phyloP scores from a whole-genome alignment of 192 early-diverging fungal genomes.

The Backusella macrospora region DNA sequence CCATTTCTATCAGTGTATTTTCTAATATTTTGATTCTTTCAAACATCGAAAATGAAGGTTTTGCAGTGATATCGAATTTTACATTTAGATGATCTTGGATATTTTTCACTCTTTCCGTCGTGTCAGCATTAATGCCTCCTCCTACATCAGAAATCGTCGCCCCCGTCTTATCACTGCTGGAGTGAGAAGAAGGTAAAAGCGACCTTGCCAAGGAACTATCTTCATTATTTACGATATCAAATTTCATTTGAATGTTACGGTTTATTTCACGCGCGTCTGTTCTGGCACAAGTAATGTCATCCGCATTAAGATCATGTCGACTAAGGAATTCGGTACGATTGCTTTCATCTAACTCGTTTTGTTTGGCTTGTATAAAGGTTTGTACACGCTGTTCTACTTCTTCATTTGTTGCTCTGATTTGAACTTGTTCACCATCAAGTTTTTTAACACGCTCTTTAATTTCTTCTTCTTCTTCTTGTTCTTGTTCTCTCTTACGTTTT shows the following conservation, averaged over 20 bases:
- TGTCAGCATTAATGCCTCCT: conserved; percentile 28
- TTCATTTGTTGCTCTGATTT: conserved; percentile 38
- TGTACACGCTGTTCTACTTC: conserved; percentile 39
- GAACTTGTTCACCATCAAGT: conserved; percentile 40
- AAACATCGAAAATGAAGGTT: conserved; percentile 34
- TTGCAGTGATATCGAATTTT: conserved; percentile 51
- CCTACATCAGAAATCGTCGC: background rate
- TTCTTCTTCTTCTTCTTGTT: conserved; percentile 4
- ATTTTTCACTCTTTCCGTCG: conserved; percentile 69
- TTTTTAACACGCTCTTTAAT: conserved; percentile 22
- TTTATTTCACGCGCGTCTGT: conserved; percentile 73
- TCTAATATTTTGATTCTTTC: conserved; percentile 74
- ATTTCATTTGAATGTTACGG: conserved; percentile 79
- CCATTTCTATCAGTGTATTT: conserved; percentile 74
- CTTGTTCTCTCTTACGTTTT: conserved; percentile 24
- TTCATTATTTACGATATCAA: conserved; percentile 69
- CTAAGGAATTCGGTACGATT: conserved; percentile 44
- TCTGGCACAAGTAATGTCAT: conserved; percentile 63
- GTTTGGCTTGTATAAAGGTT: conserved; percentile 41
- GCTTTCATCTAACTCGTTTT: conserved; percentile 43
- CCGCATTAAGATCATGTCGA: conserved; percentile 31
- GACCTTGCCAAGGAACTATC: conserved; percentile 66
- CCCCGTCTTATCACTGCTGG: background rate
- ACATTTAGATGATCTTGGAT: conserved; percentile 77
- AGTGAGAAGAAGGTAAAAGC: conserved; percentile 20